These are phyloP conservation scores for Cardamine resedifolia DNA, from an alignment of 345 rosid genomes.

Conservation along the genomic window DNA sequence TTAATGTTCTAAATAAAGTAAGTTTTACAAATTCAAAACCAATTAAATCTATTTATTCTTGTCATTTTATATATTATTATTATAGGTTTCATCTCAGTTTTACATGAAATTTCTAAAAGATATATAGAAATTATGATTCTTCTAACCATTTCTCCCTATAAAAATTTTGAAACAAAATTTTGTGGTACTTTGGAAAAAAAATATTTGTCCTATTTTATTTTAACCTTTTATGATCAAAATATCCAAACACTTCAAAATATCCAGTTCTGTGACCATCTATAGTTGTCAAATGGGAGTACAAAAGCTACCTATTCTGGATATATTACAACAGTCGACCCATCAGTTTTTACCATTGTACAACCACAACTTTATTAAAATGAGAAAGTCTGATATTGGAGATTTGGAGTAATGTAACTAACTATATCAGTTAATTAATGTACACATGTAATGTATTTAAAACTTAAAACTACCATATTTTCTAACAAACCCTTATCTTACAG, in stretches of 20 bases:
- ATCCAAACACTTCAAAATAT: conserved; percentile 23
- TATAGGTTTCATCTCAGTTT: neutral
- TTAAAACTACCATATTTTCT: too few species aligned
- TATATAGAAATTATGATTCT: neutral
- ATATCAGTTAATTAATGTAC: neutral
- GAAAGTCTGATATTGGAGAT: neutral
- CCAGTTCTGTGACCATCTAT: conserved; percentile 30
- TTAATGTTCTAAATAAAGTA: neutral
- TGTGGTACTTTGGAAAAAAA: neutral
- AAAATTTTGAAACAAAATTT: neutral
- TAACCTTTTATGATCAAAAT: neutral
- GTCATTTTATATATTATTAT: neutral
- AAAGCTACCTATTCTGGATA: conserved; percentile 29
- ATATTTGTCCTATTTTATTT: too few species aligned
- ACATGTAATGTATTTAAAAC: neutral
- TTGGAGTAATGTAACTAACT: neutral
- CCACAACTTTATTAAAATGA: conserved; percentile 15
- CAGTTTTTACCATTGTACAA: conserved; percentile 29
- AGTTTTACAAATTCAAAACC: neutral
- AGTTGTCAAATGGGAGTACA: conserved; percentile 31
- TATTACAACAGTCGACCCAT: conserved; percentile 24
- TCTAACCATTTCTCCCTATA: neutral
- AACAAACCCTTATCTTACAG: too few species aligned
- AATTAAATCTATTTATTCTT: neutral
- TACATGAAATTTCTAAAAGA: neutral